These are phyloP conservation scores for Picochlorum sp. DNA, from an alignment of 139 green algal genomes.

Conservation along the genomic window DNA sequence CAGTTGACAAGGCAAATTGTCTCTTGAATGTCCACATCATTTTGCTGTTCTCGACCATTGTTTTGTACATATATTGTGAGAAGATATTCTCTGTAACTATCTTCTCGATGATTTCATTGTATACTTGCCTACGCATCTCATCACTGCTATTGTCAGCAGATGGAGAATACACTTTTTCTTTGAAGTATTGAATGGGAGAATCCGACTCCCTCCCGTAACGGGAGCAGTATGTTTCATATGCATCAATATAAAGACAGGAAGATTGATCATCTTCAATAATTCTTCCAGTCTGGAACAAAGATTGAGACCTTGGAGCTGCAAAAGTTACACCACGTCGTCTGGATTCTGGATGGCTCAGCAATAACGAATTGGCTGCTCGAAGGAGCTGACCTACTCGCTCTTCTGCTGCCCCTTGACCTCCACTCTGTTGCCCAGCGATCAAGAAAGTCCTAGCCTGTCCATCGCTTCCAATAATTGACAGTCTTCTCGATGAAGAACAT, in stretches of 20 bases:
- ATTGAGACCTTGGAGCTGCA: constrained; percentile 47
- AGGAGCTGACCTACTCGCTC: constrained; percentile 69
- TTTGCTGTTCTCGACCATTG: constrained; percentile 65
- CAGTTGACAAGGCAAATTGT: constrained; percentile 74
- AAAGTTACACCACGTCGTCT: constrained; percentile 58
- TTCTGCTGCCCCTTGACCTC: constrained; percentile 19
- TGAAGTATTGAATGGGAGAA: constrained; percentile 83
- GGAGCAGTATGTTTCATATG: constrained; percentile 88
- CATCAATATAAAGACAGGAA: constrained; percentile 73
- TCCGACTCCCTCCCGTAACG: constrained; percentile 85
- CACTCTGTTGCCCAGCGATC: constrained; percentile 47
- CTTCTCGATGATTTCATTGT: constrained; percentile 37
- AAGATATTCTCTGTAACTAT: constrained; percentile 91
- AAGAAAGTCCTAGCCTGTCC: constrained; percentile 66
- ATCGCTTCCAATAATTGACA: constrained; percentile 79
- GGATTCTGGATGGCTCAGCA: constrained; percentile 61
- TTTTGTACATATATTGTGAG: constrained; percentile 96
- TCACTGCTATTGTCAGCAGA: not conserved
- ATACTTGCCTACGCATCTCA: constrained; percentile 36
- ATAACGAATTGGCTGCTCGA: constrained; percentile 62
- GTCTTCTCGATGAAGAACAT: constrained; percentile 54
- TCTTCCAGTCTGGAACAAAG: constrained; percentile 31
- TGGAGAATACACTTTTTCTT: constrained; percentile 41
- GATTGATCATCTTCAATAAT: constrained; percentile 87
- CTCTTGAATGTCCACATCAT: constrained; percentile 90